Evolutionary conservation across 805 yeast species (phyloP).

Genomic region (Diddensiella caesifluorescens): DNA sequence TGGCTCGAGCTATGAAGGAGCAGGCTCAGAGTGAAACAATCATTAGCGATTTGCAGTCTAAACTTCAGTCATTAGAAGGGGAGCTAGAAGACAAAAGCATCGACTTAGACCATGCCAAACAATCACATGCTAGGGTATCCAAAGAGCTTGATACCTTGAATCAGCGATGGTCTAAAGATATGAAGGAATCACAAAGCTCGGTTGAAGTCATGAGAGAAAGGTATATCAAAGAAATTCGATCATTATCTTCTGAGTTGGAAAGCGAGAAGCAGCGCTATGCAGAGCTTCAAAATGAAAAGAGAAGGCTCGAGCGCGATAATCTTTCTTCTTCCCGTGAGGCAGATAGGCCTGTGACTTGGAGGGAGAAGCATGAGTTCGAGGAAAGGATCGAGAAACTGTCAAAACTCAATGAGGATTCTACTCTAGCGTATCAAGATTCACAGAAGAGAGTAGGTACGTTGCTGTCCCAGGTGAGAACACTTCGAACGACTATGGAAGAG

Average conservation of each 20-base stretch:
- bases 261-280: slow-evolving; percentile 47
- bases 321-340: slow-evolving; percentile 11
- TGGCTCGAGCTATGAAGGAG: slow-evolving; percentile 49
- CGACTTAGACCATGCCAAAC: slow-evolving; percentile 47
- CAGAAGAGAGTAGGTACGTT: slow-evolving; percentile 42
- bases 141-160: slow-evolving; percentile 54
- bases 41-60: slow-evolving; percentile 47
- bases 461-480: slow-evolving; percentile 47
- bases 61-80: slow-evolving; percentile 49
- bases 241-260: slow-evolving; percentile 24
- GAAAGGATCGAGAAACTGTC: slow-evolving; percentile 30
- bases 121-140: slow-evolving; percentile 44
- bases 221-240: slow-evolving; percentile 31
- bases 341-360: slow-evolving; percentile 7
- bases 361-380: slow-evolving; percentile 19
- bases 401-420: slow-evolving; percentile 40
- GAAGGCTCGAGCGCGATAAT: slow-evolving; percentile 31
- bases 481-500: slow-evolving; percentile 56
- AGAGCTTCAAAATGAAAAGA: slow-evolving; percentile 43
- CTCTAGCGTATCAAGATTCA: slow-evolving; percentile 42
- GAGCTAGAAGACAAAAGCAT: slow-evolving; percentile 52
- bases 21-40: slow-evolving; percentile 45
- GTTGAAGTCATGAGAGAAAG: slow-evolving; percentile 26
- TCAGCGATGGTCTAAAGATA: slow-evolving; percentile 56
- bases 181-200: slow-evolving; percentile 58